Base-by-base conservation (phyloP, 805 yeast genomes). In the Naumovozyma castellii region DNA sequence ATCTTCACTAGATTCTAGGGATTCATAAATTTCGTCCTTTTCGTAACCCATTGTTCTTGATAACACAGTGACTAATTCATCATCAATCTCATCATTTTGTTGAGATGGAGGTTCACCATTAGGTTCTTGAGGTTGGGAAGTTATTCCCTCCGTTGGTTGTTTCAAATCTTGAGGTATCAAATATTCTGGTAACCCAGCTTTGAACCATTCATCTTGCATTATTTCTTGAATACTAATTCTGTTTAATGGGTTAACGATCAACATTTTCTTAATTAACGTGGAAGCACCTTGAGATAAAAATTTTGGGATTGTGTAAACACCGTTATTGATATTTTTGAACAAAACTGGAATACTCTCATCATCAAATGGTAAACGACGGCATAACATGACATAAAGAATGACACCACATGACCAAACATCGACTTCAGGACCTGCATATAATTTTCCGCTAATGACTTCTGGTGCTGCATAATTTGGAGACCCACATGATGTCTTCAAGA, bases 361-460 rank as follows among this genome's bases (percentile, higher is more conserved):
- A 63, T 88, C 97, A 60, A 88, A 88, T 12, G 97, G 97, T 52
- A 88, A 71, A 51, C 97, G 71, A 31, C 97, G 96, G 63, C 96
- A 88, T 38, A 90, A 70, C 97, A 88, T 88, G 39, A 88, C 97
- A 52, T 88, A 90, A 40, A 88, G 68, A 36, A 90, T 87, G 31
- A 90, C 97, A 53, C 97, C 97, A 56, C 95, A 84, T 0, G 94
- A 83, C 97, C 97, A 88, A 40, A 88, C 96, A 61, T 88, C 97
- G 36, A 90, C 97, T 63, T 90, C 97, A 2, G 97, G 97, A 8
- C 97, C 97, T 2, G 97, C 97, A 53, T 88, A 90, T 39, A 90
- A 70, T 59, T 90, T 86, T 28, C 97, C 97, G 45, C 88, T 78
- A 42, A 88, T 88, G 20, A 88, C 97, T 63, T 88, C 97, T 1